A percentile compares a stretch with the other conserved stretches of the same genome.
Evolutionary conservation across 129 eudicot genomes (phyloP).

Genomic region (Erigeron canadensis): DNA sequence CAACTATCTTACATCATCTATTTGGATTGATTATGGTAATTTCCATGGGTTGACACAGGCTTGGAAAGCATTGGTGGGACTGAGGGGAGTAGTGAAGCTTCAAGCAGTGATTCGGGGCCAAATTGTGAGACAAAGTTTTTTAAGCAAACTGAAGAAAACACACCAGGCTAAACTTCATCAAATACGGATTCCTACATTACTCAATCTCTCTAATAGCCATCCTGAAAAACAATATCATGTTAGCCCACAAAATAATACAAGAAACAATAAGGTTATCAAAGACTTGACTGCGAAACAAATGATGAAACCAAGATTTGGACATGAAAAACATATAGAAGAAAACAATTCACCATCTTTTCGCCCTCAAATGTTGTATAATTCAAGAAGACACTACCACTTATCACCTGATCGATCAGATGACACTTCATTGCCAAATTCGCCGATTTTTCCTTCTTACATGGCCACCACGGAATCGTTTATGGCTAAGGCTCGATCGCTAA

Average conservation of each 20-base stretch:
- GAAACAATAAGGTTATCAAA: conserved; percentile 36
- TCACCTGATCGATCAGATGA: conserved; percentile 44
- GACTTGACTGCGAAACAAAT: conserved; percentile 31
- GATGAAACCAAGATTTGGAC: conserved; percentile 33
- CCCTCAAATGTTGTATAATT: conserved; percentile 50
- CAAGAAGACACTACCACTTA: conserved; percentile 32
- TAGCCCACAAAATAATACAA: conserved; percentile 41
- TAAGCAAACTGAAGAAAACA: conserved; percentile 29
- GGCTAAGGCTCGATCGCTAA: conserved; percentile 75
- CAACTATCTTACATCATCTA: neutral
- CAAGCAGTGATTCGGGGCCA: conserved; percentile 80
- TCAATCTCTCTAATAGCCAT: conserved; percentile 22
- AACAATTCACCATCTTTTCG: conserved; percentile 49
- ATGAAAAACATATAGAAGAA: conserved; percentile 43
- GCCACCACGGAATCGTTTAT: conserved; percentile 84
- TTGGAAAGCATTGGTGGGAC: conserved; percentile 73
- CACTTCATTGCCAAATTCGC: conserved; percentile 50
- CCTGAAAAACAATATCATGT: conserved; percentile 27
- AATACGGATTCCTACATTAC: conserved; percentile 37
- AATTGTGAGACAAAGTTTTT: conserved; percentile 44
- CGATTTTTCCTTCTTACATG: conserved; percentile 74
- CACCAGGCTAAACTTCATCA: conserved; percentile 30
- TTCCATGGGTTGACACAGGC: conserved; percentile 47
- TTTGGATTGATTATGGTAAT: neutral
- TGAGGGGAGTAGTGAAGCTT: conserved; percentile 76